These are phyloP conservation scores for Rosellinia necatrix DNA, from an alignment of 2,329 filamentous ascomycete genomes.

Conservation along the genomic window DNA sequence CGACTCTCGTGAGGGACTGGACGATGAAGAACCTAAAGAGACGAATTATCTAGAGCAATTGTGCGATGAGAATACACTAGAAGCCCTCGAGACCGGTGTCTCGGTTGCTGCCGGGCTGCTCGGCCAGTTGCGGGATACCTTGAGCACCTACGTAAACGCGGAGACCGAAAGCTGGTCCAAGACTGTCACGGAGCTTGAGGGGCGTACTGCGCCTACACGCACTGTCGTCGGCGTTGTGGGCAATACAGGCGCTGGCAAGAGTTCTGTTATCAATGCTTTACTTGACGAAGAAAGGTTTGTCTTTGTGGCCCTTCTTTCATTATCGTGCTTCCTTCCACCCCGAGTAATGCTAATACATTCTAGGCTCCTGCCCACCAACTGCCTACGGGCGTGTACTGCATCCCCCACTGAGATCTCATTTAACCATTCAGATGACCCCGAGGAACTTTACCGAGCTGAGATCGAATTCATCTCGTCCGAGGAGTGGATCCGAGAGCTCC, in stretches of 20 bases:
- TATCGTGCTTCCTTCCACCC: neutral
- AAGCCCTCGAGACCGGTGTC: conserved; percentile 33
- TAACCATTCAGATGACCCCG: conserved; percentile 36
- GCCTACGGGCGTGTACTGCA: conserved; percentile 38
- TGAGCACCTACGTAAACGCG: conserved; percentile 10
- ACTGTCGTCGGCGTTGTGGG: conserved; percentile 64
- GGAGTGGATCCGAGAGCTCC: conserved; percentile 36
- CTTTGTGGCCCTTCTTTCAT: neutral
- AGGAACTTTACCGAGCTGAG: conserved; percentile 35
- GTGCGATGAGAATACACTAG: conserved; percentile 16
- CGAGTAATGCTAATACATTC: neutral
- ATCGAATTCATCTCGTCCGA: conserved; percentile 36
- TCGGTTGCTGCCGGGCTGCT: conserved; percentile 26
- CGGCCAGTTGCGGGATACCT: conserved; percentile 18
- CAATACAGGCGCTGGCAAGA: conserved; percentile 66
- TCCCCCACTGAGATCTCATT: conserved; percentile 37
- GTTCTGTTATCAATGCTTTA: conserved; percentile 65
- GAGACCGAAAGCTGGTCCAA: conserved; percentile 42
- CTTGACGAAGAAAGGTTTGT: conserved; percentile 60
- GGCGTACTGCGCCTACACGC: conserved; percentile 42
- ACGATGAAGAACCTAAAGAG: neutral
- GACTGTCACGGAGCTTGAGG: conserved; percentile 47
- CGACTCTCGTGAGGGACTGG: neutral
- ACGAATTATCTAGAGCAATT: conserved; percentile 30
- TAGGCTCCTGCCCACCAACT: conserved; percentile 36